Base-by-base conservation (phyloP, 768 basidiomycete genomes). In the Gautieria morchelliformis region DNA sequence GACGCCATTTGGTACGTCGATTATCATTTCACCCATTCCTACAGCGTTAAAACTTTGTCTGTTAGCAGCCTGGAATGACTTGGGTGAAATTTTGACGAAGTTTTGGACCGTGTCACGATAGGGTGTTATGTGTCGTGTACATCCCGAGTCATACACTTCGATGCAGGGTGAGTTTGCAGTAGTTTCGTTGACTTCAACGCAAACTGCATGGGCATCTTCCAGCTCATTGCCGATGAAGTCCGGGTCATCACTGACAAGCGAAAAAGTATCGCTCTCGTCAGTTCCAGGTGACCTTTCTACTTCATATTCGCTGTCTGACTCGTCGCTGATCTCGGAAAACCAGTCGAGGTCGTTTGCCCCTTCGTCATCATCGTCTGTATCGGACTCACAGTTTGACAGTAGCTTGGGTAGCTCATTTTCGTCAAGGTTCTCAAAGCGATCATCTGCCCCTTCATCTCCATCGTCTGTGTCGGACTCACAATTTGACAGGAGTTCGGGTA, bases 1-100 rank as follows among this genome's bases (percentile, higher is more conserved):
- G 22, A 60, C 61, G 39, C 70, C 70, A 62, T 72, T 67, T 14
- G 71, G 71, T 47, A 74, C 60, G 33, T 70, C 63, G 15, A 74
- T 61, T 3, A 62, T 53, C 53, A 74, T 59, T 22, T 72, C 65
- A 6, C 71, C 70, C 14, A 42, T 63, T 7, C 69, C 66, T 4
- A 61, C 58, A 10, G 70, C 71, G 39, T 56, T 64, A 59, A 74
- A 74, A 3, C 44, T 56, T 6, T 33, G 27, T 6, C n/a, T 42
- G 40, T 55, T 55, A 3, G 41, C 53, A 0, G 42, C 40, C 0
- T 9, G 11, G 27, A 55, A 55, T 5, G 14, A 17, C 0, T 45
- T 1, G 3, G 37, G 53, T 3, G 19, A 17, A 1, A 55, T 33
- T 5, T 40, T 24, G 10, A 27, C 12, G 40, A 24, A 6, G 53